Evolutionary conservation across 805 yeast genomes (phyloP).

Genomic region (Saccharomycopsis sp.): DNA sequence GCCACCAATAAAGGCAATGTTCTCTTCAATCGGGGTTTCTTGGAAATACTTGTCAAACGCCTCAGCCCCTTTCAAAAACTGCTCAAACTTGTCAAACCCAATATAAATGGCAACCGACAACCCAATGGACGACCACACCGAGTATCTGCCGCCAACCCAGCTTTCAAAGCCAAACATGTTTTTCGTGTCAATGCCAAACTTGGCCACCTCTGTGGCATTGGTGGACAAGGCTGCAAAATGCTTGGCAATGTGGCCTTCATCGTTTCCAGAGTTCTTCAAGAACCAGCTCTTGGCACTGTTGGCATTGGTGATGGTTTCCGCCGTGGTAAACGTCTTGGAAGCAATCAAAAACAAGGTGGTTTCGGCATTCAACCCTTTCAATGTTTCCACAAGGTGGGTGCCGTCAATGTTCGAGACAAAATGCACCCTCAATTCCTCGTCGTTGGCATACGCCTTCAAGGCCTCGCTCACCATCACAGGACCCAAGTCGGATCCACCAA

Average conservation of each 20-base stretch:
- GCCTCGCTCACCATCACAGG: slow-evolving; percentile 99
- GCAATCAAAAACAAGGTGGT: slow-evolving; percentile 89
- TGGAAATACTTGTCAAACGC: slow-evolving; percentile 90
- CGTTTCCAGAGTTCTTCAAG: slow-evolving; percentile 60
- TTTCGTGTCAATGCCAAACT: slow-evolving; percentile 94
- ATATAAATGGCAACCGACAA: slow-evolving; percentile 89
- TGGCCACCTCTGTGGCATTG: slow-evolving; percentile 80
- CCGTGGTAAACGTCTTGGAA: slow-evolving; percentile 97
- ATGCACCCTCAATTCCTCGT: slow-evolving; percentile 62
- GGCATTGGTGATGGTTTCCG: slow-evolving; percentile 96
- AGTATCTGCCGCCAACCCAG: slow-evolving; percentile 99
- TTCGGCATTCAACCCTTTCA: slow-evolving; percentile 73
- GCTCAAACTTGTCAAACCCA: slow-evolving; percentile 90
- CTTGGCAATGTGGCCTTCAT: slow-evolving; percentile 73
- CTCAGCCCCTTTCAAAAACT: slow-evolving; percentile 94
- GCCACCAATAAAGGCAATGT: slow-evolving; percentile 92
- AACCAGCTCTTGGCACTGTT: slow-evolving; percentile 94
- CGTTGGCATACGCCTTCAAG: slow-evolving; percentile 76
- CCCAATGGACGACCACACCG: slow-evolving; percentile 99
- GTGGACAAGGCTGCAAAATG: slow-evolving; percentile 97
- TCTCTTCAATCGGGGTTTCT: slow-evolving; percentile 75
- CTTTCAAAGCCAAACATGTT: slow-evolving; percentile 98
- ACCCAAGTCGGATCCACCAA: slow-evolving; percentile 98
- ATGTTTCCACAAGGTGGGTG: slow-evolving; percentile 87
- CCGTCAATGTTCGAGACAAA: slow-evolving; percentile 99